A percentile compares a stretch with the other conserved stretches of the same genome.
Conservation (phyloP, 352 stramenopile species). For the Phytopythium helicoides region DNA sequence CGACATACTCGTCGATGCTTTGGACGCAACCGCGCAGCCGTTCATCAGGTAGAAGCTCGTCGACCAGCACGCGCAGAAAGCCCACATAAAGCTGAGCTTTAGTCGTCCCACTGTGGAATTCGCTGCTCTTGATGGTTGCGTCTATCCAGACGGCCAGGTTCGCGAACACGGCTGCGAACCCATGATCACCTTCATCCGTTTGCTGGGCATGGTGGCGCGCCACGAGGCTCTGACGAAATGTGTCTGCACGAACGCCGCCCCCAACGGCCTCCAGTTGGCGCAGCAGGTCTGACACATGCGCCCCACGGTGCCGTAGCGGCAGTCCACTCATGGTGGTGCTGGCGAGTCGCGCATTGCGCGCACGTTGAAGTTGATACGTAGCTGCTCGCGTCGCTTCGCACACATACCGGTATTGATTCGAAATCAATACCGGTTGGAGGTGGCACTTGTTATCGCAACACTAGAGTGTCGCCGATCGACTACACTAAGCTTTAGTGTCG, state of each 20-base stretch:
- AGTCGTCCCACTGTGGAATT: constrained; percentile 26
- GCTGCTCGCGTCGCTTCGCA: not conserved
- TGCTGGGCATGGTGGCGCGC: not conserved
- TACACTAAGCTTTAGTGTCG: too few relatives aligned
- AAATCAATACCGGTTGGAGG: not conserved
- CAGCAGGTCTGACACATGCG: constrained; percentile 34
- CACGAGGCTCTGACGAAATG: not conserved
- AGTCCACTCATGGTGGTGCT: constrained; percentile 16
- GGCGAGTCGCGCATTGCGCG: constrained; percentile 8
- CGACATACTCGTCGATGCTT: constrained; percentile 26
- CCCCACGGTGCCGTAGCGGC: constrained; percentile 21
- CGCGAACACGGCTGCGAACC: constrained; percentile 15
- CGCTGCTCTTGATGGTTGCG: constrained; percentile 10
- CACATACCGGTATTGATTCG: not conserved
- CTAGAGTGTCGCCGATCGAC: too few relatives aligned
- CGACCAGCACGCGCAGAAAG: constrained; percentile 22
- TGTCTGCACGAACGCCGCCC: not conserved
- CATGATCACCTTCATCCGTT: not conserved
- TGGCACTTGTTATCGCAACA: too few relatives aligned
- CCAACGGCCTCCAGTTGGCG: constrained; percentile 27
- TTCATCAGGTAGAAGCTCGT: constrained; percentile 20
- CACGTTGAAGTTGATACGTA: not conserved
- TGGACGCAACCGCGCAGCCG: constrained; percentile 5
- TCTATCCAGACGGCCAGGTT: constrained; percentile 47
- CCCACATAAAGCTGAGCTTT: constrained; percentile 30